Base-by-base conservation (phyloP, 495 filamentous ascomycete genomes). In the Annulohypoxylon moriforme region DNA sequence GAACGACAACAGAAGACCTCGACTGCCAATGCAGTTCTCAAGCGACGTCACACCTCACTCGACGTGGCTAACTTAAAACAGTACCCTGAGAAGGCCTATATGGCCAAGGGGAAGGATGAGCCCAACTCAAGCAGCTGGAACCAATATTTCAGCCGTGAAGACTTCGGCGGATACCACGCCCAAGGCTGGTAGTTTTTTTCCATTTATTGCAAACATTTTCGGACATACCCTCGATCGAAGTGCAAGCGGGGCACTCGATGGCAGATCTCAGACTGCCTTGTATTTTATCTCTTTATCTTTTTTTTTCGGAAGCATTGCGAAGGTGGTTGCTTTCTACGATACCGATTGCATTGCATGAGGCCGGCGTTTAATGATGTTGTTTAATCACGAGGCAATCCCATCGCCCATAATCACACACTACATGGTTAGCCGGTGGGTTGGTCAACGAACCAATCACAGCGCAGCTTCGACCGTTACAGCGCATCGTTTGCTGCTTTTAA, bases 1-100 rank as follows among this genome's bases (percentile, higher is more conserved):
- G 84, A 85, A 64, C 79, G 84, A 40, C 80, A 80, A 29, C 82
- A 85, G 29, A 97, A 95, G 87, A 93, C 92, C 64, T 90, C 92
- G 31, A 97, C 94, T 3, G 91, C 92, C 61, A 92, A 92, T 66
- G 94, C 95, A 4, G 93, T 94, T 63, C 83, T 97, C 67, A 97
- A 98, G 83, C 89, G 96, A 38, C 85, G 93, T 67, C 96, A 98
- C 77, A 98, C 96, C 4, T 90, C 96, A 9, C 92, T 96, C 67
- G 93, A 97, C 71, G 86, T 97, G 61, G 91, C 91, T 49, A 93
- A 94, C 76, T 85, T 97, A 8, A 88, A 92, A 76, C 89, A 94
- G 64, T 93, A 91, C 68, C 94, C 93, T 0, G 86, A 87, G 69
- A 77, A 69, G 69, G 77, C 81, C 3, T 83, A 79, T 75, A 83